Evolutionary conservation across 371 early-diverging fungal species (phyloP).

Genomic region (Entomophthora muscae): DNA sequence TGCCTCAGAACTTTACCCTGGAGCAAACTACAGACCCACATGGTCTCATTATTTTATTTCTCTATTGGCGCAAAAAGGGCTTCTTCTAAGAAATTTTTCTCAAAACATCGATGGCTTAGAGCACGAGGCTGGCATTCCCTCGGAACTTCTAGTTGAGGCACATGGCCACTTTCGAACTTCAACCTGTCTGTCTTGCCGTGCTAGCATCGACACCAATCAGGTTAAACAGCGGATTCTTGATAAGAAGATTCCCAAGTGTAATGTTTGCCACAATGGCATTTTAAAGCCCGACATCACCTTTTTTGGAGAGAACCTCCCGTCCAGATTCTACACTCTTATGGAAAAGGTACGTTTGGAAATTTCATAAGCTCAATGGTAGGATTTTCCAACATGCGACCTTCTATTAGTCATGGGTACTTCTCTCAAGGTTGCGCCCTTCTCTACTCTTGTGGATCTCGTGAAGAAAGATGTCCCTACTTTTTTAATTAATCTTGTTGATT

Average conservation of each 20-base stretch:
- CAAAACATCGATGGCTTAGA: conserved; percentile 96
- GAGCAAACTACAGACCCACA: conserved; percentile 43
- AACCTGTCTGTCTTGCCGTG: conserved; percentile 43
- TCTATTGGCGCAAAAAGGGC: conserved; percentile 47
- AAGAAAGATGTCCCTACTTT: conserved; percentile 48
- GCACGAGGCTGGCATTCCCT: conserved; percentile 56
- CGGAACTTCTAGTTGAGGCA: conserved; percentile 66
- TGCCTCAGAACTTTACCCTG: conserved; percentile 85
- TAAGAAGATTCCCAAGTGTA: conserved; percentile 46
- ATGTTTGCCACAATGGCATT: conserved; percentile 31
- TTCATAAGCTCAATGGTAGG: conserved; percentile 16
- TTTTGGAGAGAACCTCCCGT: conserved; percentile 81
- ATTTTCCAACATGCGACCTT: conserved; percentile 56
- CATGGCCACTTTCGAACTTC: conserved; percentile 84
- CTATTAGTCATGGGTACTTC: conserved; percentile 86
- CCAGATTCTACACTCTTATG: conserved; percentile 37
- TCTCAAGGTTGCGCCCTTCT: conserved; percentile 76
- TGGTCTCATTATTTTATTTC: conserved; percentile 71
- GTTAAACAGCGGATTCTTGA: conserved; percentile 21
- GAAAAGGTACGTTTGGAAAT: conserved; percentile 18
- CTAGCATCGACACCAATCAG: conserved; percentile 20
- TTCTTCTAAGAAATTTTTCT: conserved; percentile 71
- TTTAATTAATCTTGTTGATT: conserved; percentile 59
- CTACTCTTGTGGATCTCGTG: conserved; percentile 49
- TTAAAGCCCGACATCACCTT: conserved; percentile 92